Conservation (phyloP, 768 basidiomycete species). For the Strobilomyces confusus region DNA sequence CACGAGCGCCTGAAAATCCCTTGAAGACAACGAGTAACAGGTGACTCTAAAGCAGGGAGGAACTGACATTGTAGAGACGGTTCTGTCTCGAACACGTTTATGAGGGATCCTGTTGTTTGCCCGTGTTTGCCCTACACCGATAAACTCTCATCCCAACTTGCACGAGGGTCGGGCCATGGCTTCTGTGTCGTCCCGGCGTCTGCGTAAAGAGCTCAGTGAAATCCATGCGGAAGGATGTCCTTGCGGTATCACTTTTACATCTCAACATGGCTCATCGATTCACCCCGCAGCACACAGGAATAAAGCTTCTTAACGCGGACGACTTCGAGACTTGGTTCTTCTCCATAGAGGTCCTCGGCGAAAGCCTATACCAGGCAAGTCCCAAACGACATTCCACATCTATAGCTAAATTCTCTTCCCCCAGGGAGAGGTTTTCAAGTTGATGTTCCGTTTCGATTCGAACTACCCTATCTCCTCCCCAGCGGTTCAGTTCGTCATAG, state of each 20-base stretch:
- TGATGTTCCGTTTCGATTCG: conserved; percentile 78
- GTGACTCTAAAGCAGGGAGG: conserved; percentile 72
- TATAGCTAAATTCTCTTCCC: background rate
- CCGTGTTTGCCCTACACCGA: conserved; percentile 29
- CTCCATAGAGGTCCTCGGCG: conserved; percentile 79
- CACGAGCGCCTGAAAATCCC: conserved; percentile 64
- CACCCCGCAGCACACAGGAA: conserved; percentile 44
- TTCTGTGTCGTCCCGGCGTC: conserved; percentile 58
- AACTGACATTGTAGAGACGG: conserved; percentile 33
- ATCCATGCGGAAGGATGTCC: conserved; percentile 65
- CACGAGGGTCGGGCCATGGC: conserved; percentile 41
- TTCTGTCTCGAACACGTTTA: conserved; percentile 6
- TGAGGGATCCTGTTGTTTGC: conserved; percentile 36
- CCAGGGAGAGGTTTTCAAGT: conserved; percentile 71
- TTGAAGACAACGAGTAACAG: conserved; percentile 42
- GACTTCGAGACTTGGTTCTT: conserved; percentile 78
- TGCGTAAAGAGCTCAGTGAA: conserved; percentile 69
- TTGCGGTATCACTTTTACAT: conserved; percentile 41
- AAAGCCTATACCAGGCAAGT: conserved; percentile 68
- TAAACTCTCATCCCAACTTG: conserved; percentile 9
- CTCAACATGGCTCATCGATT: background rate
- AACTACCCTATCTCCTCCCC: conserved; percentile 86
- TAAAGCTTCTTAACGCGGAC: conserved; percentile 68
- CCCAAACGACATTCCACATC: background rate
- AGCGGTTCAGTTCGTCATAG: conserved; percentile 80